Conservation (phyloP, 2,329 filamentous ascomycete species). For the Colletotrichum filicis region DNA sequence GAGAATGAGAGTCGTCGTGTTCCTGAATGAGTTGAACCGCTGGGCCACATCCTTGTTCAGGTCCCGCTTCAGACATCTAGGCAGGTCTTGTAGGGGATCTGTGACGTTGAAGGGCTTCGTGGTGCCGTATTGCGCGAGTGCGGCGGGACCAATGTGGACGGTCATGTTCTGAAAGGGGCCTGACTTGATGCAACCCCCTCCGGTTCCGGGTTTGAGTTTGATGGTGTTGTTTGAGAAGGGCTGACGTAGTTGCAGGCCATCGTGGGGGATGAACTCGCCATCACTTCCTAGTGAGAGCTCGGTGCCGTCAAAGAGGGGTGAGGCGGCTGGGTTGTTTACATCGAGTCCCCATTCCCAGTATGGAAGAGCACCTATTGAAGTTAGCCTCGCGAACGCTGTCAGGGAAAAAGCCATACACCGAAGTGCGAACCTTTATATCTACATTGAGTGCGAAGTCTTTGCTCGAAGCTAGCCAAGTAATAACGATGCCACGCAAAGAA, state of each 20-base stretch:
- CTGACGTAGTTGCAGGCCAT: conserved; percentile 36
- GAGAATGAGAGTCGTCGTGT: conserved; percentile 47
- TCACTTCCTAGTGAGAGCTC: conserved; percentile 51
- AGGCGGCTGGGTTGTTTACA: conserved; percentile 43
- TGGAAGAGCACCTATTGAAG: conserved; percentile 29
- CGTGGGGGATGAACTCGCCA: conserved; percentile 45
- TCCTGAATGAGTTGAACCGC: conserved; percentile 39
- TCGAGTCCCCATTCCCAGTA: conserved; percentile 36
- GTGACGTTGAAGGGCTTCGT: conserved; percentile 35
- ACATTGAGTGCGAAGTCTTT: conserved; percentile 33
- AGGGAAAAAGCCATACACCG: accelerated
- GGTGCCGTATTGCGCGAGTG: conserved; percentile 29
- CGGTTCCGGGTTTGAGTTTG: conserved; percentile 55
- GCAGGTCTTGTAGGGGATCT: conserved; percentile 49
- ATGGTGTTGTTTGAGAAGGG: conserved; percentile 35
- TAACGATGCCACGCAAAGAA: conserved; percentile 37
- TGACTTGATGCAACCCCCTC: conserved; percentile 56
- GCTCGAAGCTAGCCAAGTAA: conserved; percentile 30
- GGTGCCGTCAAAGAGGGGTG: conserved; percentile 54
- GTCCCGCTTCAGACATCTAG: conserved; percentile 55
- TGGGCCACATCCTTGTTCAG: conserved; percentile 39
- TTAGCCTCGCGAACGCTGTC: neutral
- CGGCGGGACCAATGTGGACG: conserved; percentile 50
- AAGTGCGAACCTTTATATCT: conserved; percentile 34
- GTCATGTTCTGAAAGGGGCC: conserved; percentile 53